Percentiles rank a stretch among this genome's conserved stretches.
phyloP scores from a whole-genome alignment of 73 alveolate species.

The Blepharisma stoltei region DNA sequence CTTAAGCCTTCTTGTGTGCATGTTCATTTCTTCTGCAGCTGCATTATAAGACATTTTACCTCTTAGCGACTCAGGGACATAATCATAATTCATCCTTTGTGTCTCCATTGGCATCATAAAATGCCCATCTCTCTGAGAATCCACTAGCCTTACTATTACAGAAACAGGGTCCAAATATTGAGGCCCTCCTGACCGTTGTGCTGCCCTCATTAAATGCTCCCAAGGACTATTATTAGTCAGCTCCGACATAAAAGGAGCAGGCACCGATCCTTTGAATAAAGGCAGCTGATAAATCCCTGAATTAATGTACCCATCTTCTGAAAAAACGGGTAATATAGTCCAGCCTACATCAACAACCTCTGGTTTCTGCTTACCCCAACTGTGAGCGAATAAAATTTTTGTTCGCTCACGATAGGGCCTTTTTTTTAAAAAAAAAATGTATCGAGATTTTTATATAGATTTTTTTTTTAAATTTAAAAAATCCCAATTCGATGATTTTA shows the following conservation, averaged over 20 bases:
- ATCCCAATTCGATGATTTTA: too few species aligned
- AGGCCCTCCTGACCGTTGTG: conserved; percentile 51
- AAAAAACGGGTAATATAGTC: conserved; percentile 70
- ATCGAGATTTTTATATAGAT: too few species aligned
- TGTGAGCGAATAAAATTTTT: too few species aligned
- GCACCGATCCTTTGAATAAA: conserved; percentile 66
- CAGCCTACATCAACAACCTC: conserved; percentile 60
- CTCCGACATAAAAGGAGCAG: conserved; percentile 40
- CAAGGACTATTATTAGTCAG: conserved; percentile 54
- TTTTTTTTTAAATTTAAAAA: too few species aligned
- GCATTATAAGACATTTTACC: conserved; percentile 1
- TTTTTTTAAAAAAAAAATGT: too few species aligned
- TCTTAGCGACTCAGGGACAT: background rate
- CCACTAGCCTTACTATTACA: conserved; percentile 64
- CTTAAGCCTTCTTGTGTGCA: too few species aligned
- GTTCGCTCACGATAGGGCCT: too few species aligned
- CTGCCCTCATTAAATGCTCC: conserved; percentile 37
- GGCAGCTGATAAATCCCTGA: conserved; percentile 70
- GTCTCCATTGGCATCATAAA: conserved; percentile 18
- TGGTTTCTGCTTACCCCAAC: too few species aligned
- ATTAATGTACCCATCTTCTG: conserved; percentile 64
- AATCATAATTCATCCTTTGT: background rate
- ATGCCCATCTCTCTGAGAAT: conserved; percentile 81
- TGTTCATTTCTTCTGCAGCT: background rate
- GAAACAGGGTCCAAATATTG: conserved; percentile 64